Evolutionary conservation across 139 green algal species (phyloP).

Genomic region (Tetraselmis striata): DNA sequence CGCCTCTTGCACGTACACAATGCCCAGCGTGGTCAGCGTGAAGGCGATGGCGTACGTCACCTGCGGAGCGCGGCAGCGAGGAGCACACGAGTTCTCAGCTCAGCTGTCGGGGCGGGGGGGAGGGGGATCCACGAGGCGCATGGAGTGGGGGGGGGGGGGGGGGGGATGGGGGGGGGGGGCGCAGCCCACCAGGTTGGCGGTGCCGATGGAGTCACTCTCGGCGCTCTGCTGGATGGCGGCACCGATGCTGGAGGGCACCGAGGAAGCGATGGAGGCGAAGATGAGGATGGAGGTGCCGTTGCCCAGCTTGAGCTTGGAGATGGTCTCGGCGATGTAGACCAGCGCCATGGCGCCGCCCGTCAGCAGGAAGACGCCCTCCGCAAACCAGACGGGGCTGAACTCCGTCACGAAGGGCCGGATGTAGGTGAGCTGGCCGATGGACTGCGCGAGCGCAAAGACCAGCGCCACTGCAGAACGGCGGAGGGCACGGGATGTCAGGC

Average conservation of each 20-base stretch:
- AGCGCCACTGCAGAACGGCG: constrained; percentile 45
- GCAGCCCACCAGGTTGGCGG: not conserved
- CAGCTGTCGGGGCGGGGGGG: no score
- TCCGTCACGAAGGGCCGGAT: constrained; percentile 84
- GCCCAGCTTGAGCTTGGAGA: constrained; percentile 93
- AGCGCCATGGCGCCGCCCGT: constrained; percentile 81
- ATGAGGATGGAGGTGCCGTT: constrained; percentile 98
- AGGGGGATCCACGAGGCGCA: not conserved
- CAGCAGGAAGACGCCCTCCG: constrained; percentile 54
- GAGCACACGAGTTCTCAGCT: not conserved
- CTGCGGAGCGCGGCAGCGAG: not conserved
- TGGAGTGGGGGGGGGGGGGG: not conserved
- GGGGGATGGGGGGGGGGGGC: not conserved
- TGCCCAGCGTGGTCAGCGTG: constrained; percentile 85
- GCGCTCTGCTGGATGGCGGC: constrained; percentile 41
- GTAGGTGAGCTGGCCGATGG: constrained; percentile 83
- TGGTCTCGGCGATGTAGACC: constrained; percentile 79
- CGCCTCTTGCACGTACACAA: constrained; percentile 95
- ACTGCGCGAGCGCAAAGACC: constrained; percentile 80
- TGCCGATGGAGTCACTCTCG: not conserved
- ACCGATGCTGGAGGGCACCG: constrained; percentile 74
- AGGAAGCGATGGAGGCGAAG: constrained; percentile 92
- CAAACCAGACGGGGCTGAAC: constrained; percentile 74
- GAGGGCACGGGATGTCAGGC: not conserved
- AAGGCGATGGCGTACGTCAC: constrained; percentile 77